Evolutionary conservation across 1,139 yeast species (phyloP), one percentile per base, ranked within the genome.

Genomic region (Geotrichum aggregatum): DNA sequence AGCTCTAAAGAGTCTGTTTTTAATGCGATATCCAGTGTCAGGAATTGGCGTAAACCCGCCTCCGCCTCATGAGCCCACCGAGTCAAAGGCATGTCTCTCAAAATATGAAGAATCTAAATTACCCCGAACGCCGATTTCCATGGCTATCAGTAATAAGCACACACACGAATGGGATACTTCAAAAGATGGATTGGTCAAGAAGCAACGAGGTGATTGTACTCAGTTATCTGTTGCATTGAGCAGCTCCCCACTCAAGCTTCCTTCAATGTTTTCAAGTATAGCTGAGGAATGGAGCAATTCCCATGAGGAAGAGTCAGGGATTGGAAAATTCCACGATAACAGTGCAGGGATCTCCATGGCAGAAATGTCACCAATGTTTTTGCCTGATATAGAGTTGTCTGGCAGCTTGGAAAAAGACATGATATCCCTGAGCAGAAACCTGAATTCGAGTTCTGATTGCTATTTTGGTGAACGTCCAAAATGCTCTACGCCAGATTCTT

Each of bases 401-500:
- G 28, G 8, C 28, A 8, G 5, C 28, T 8, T 24, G 7, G 28
- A 24, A 8, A 8, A 8, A 5, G 28, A 8, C 8, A 24, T 24
- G 28, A 24, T 24, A 8, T 24, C 28, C 8, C 8, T 24, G 28
- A 24, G 8, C 28, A 24, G 28, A 8, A 5, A 5, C 28, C 28
- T 24, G 8, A 24, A 24, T 24, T 42, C 45, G 6, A 36, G 30
- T n/a, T 21, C 30, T 16, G 45, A 42, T 6, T n/a, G 10, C 3
- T 18, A n/a, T 3, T 11, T 40, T 13, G 13, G n/a, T 4, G 34
- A 16, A 13, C 26, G 42, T 16, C 16, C 34, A 28, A 36, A 44
- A 8, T 34, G 21, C n/a, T 47, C 47, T n/a, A 38, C 45, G 14
- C 42, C 49, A 21, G 48, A 47, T 7, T 31, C 50, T 1, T 51